Base-by-base conservation (phyloP, 306 rosid genomes). In the Ormosia emarginata region DNA sequence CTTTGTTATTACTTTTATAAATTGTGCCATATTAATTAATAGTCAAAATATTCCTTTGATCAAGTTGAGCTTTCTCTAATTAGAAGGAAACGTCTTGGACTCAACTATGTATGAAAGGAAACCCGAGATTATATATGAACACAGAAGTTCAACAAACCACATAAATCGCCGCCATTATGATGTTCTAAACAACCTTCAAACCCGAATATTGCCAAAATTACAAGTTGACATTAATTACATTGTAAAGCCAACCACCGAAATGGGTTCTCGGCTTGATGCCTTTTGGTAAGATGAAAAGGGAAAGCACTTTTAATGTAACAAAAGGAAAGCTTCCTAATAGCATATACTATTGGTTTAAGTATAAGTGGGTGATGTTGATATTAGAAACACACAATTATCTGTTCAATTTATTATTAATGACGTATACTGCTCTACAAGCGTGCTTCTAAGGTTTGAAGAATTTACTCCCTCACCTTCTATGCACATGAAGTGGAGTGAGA, bases 1-100 rank as follows among this genome's bases (percentile, higher is more conserved):
- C 7, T 43, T 18, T 15, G 71, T 65, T 36, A 6, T 6, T 15
- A 7, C 8, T 47, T 47, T 0, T 47, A 47, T 14, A 52, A 59
- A 8, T 3, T 9, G 37, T 12, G 55, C 40, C n/a, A 11, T 18
- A 40, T 52, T 12, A 62, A 30, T 32, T 46, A 62, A 44, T 9
- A 44, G n/a, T 57, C 43, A 37, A 66, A 41, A 13, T 44, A 30
- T 18, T 56, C n/a, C 55, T 32, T 57, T 74, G 8, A 49, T 37
- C n/a, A 46, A 9, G 46, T 62, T 75, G 79, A 71, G 65, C 30
- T 33, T 65, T 72, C 80, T 56, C 33, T 32, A 34, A 64, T 44
- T 17, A 24, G 73, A 71, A 61, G 57, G 66, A 80, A 71, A 39
- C 84, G 84, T 80, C 7, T 80, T 47, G 72, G 83, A 71, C 79